Evolutionary conservation across 805 yeast genomes (phyloP).

Genomic region (Wickerhamiella siamensis): DNA sequence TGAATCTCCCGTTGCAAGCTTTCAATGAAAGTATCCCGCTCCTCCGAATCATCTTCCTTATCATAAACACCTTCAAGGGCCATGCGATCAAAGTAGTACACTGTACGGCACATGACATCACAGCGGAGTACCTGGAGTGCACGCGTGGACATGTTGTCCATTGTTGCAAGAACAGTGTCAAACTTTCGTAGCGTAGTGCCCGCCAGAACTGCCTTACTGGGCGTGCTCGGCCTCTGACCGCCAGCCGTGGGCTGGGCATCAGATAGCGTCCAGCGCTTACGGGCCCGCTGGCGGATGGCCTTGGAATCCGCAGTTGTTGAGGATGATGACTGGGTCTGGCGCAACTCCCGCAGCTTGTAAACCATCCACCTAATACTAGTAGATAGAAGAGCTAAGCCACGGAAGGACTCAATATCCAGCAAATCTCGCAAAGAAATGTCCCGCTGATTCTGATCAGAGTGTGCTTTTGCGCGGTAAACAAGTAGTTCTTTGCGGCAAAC

Average conservation of each 20-base stretch:
- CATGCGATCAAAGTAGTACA: constrained; percentile 38
- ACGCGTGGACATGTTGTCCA: constrained; percentile 18
- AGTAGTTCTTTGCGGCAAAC: constrained; percentile 12
- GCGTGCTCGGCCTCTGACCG: not conserved
- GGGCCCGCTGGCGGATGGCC: constrained; percentile 8
- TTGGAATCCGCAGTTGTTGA: not conserved
- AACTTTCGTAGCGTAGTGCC: constrained; percentile 19
- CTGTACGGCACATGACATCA: constrained; percentile 40
- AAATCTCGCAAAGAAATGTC: constrained; percentile 35
- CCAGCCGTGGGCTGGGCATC: constrained; percentile 13
- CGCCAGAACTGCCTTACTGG: constrained; percentile 6
- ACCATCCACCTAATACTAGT: constrained; percentile 43
- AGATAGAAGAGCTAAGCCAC: constrained; percentile 38
- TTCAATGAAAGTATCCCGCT: constrained; percentile 42
- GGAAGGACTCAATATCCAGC: constrained; percentile 38
- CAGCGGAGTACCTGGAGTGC: constrained; percentile 36
- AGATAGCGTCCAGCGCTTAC: constrained; percentile 23
- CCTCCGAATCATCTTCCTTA: constrained; percentile 40
- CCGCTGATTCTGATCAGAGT: constrained; percentile 7
- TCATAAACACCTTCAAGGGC: constrained; percentile 37
- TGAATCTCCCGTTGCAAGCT: constrained; percentile 37
- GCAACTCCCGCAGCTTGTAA: constrained; percentile 44
- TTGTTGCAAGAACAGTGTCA: constrained; percentile 17
- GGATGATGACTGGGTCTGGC: constrained; percentile 1
- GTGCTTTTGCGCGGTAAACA: constrained; percentile 14